Conservation (phyloP, 192 early-diverging fungal genomes). For the Coemansia sp. region DNA sequence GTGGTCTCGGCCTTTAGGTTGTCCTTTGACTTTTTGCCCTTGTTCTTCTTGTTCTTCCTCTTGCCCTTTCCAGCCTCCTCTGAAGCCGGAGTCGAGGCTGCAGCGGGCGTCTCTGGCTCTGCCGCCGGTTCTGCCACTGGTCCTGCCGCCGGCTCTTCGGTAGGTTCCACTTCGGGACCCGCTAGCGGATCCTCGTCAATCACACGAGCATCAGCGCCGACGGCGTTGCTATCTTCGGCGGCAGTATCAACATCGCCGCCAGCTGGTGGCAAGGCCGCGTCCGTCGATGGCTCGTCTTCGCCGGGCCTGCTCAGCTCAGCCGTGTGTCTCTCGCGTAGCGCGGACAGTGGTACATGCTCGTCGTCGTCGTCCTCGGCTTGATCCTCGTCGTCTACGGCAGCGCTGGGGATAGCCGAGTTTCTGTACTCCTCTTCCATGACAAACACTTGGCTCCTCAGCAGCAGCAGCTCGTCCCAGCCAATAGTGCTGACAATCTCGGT, state of each 20-base stretch:
- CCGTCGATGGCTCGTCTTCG: not conserved
- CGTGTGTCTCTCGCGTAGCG: slow-evolving; percentile 18
- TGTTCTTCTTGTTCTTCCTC: slow-evolving; percentile 45
- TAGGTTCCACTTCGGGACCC: not conserved
- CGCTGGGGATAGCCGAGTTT: slow-evolving; percentile 39
- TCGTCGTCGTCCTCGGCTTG: slow-evolving; percentile 35
- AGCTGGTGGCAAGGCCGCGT: not conserved
- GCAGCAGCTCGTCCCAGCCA: slow-evolving; percentile 96
- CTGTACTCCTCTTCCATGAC: slow-evolving; percentile 99
- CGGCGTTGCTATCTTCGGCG: slow-evolving; percentile 10
- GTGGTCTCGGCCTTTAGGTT: not conserved
- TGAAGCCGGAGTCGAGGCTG: not conserved
- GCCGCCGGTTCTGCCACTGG: not conserved
- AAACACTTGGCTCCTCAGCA: slow-evolving; percentile 84
- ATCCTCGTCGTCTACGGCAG: slow-evolving; percentile 38
- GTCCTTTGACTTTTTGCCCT: slow-evolving; percentile 35
- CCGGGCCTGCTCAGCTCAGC: not conserved
- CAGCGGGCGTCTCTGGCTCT: slow-evolving; percentile 10
- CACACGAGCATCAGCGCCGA: slow-evolving; percentile 1
- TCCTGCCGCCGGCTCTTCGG: not conserved
- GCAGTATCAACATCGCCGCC: not conserved
- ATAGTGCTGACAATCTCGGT: slow-evolving; percentile 76
- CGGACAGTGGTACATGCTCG: slow-evolving; percentile 27
- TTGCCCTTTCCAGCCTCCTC: slow-evolving; percentile 27
- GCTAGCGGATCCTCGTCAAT: not conserved